These are phyloP conservation scores for Podila epigama DNA, from an alignment of 192 early-diverging fungal species.

Conservation along the genomic window DNA sequence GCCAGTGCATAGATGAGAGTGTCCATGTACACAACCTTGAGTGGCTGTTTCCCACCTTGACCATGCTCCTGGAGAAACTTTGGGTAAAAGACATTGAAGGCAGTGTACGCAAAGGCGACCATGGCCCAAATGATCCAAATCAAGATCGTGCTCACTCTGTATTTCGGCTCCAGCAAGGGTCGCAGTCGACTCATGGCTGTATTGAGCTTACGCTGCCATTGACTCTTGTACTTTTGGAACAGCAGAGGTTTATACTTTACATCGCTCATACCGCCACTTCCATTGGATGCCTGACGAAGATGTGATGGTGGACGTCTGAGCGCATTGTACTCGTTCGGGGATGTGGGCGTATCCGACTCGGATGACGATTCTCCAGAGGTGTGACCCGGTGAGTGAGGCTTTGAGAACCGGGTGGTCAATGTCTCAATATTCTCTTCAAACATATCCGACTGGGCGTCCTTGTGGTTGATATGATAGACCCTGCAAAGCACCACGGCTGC, in stretches of 20 bases:
- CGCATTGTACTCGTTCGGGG: not conserved
- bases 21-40: constrained; percentile 73
- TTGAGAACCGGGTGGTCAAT: constrained; percentile 16
- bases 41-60: constrained; percentile 35
- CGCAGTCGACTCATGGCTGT: constrained; percentile 34
- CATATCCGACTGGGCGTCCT: constrained; percentile 21
- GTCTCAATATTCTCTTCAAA: constrained; percentile 44
- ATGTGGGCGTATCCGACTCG: constrained; percentile 5
- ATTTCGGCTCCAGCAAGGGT: constrained; percentile 63
- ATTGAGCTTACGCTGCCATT: constrained; percentile 3
- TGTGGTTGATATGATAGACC: constrained; percentile 71
- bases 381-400: constrained; percentile 5
- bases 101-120: constrained; percentile 81
- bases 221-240: constrained; percentile 9
- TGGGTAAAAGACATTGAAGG: constrained; percentile 88
- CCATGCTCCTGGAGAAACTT: constrained; percentile 74
- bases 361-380: constrained; percentile 7
- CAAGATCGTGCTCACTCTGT: constrained; percentile 69
- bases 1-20: constrained; percentile 76
- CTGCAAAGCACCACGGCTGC: constrained; percentile 72
- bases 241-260: not conserved
- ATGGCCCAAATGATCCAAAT: constrained; percentile 83
- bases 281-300: not conserved
- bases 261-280: not conserved
- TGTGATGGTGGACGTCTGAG: not conserved